Base-by-base conservation (phyloP, 2,329 filamentous ascomycete genomes). In the Pseudogymnoascus sp. region DNA sequence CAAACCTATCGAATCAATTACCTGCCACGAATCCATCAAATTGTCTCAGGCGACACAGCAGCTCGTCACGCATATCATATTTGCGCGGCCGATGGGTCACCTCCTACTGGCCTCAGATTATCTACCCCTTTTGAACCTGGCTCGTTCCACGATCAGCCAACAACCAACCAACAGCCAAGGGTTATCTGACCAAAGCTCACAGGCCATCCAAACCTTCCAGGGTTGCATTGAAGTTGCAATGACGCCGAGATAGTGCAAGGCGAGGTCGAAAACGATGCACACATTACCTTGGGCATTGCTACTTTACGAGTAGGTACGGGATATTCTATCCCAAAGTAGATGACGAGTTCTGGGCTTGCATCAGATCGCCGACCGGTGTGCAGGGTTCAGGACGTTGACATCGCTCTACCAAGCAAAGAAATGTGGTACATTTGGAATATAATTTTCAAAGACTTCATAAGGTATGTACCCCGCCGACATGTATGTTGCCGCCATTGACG, bases 401-500 rank as follows among this genome's bases (percentile, higher is more conserved):
- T 57, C 29, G 51, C 29, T 57, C 51, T 57, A 34, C 29, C 29
- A 18, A 21, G 51, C 26, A 34, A 57, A 36, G 3, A 34, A 57
- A 34, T 57, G 29, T 34, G 51, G 29, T 57, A 36, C 29, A 57
- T 57, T 57, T 57, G 51, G 26, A 57, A 57, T 57, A 57, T 16
- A 11, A 34, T 16, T 18, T 21, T 21, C 29, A 21, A 21, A 57
- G 29, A n/a, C 29, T 57, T 34, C 29, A 57, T 14, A 57, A 10
- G 51, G 29, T 14, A 57, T 57, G 51, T 57, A 57, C 51, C 51
- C 29, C 51, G 51, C 51, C 51, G 51, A 21, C 5, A 57, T 57
- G 51, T 57, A 36, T 57, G 29, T 34, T 57, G 51, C 51, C 51
- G 51, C 51, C 51, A 57, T 57, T 57, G 29, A 57, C 51, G 51